phyloP scores from a whole-genome alignment of 2,329 filamentous ascomycete species.

The Rosellinia necatrix region DNA sequence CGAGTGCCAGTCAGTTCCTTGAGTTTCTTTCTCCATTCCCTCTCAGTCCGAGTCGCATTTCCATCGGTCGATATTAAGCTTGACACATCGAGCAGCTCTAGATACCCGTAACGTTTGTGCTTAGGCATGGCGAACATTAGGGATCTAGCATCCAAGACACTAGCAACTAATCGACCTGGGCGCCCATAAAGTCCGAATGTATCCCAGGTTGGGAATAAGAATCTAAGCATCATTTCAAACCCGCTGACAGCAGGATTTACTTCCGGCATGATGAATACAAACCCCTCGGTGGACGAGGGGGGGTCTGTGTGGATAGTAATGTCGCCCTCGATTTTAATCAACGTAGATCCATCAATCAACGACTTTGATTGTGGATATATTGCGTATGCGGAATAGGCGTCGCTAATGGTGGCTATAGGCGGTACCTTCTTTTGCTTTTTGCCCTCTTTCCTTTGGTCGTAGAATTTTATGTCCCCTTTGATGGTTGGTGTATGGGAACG shows the following conservation, averaged over 20 bases:
- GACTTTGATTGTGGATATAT: constrained; percentile 95
- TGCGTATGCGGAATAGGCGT: constrained; percentile 90
- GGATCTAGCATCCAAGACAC: constrained; percentile 82
- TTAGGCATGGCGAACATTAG: constrained; percentile 99
- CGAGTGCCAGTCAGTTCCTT: constrained; percentile 85
- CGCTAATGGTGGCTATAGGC: constrained; percentile 88
- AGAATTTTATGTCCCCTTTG: constrained; percentile 93
- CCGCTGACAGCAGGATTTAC: constrained; percentile 87
- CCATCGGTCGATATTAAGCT: constrained; percentile 78
- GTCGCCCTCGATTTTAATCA: constrained; percentile 90
- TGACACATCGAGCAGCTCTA: constrained; percentile 86
- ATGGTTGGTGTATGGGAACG: constrained; percentile 67
- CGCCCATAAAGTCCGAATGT: constrained; percentile 90
- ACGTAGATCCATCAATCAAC: constrained; percentile 89
- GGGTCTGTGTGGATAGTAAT: constrained; percentile 85
- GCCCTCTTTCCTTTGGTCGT: constrained; percentile 72
- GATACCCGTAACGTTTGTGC: constrained; percentile 83
- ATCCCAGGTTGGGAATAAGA: constrained; percentile 92
- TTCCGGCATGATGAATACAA: constrained; percentile 98
- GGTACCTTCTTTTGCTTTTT: constrained; percentile 90
- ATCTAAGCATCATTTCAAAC: constrained; percentile 93
- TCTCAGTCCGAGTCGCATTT: constrained; percentile 78
- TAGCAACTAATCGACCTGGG: constrained; percentile 83
- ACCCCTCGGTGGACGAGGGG: constrained; percentile 81
- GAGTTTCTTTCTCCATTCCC: constrained; percentile 85